Conservation (phyloP, 805 yeast genomes). For the Yarrowia keelungensis region DNA sequence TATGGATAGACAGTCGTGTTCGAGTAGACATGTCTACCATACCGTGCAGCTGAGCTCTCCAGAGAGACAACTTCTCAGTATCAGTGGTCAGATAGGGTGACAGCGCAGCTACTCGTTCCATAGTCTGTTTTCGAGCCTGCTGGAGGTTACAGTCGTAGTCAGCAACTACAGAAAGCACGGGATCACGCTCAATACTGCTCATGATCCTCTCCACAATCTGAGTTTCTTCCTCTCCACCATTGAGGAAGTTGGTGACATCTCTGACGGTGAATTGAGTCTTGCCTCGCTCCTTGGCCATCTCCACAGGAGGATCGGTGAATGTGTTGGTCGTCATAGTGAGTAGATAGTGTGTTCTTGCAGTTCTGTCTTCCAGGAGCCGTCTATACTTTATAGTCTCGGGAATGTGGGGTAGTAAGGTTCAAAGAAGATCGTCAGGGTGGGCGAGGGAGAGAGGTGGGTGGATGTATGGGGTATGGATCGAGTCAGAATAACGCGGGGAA, state of each 20-base stretch:
- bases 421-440: not conserved
- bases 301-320: conserved; percentile 49
- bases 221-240: conserved; percentile 53
- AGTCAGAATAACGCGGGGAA: no score
- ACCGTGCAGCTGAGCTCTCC: conserved; percentile 46
- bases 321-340: conserved; percentile 41
- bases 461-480: not conserved
- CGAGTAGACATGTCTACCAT: conserved; percentile 72
- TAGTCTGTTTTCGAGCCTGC: conserved; percentile 51
- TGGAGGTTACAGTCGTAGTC: conserved; percentile 57
- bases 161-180: conserved; percentile 54
- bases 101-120: conserved; percentile 47
- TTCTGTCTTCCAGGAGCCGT: conserved; percentile 16
- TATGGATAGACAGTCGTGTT: conserved; percentile 85
- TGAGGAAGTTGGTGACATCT: conserved; percentile 54
- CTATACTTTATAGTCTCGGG: conserved; percentile 26
- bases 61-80: conserved; percentile 44
- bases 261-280: conserved; percentile 51
- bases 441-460: not conserved
- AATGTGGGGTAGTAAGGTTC: conserved; percentile 25
- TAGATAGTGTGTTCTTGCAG: not conserved
- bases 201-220: conserved; percentile 52
- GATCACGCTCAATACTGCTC: conserved; percentile 62
- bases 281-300: conserved; percentile 52
- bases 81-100: conserved; percentile 41